phyloP scores from a whole-genome alignment of 179 eudicot species.

The Patellifolia procumbens region DNA sequence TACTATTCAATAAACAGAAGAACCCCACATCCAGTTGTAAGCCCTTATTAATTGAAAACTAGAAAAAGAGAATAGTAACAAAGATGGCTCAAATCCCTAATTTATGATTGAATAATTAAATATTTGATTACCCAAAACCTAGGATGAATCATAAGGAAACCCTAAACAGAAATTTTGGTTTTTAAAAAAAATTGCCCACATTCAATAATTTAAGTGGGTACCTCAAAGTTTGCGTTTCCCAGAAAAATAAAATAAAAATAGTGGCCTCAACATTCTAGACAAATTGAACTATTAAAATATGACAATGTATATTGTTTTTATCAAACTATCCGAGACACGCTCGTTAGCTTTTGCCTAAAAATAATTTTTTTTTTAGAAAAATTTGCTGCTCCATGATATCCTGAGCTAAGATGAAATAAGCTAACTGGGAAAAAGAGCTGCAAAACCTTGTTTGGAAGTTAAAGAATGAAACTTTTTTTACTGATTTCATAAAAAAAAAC shows the following conservation, averaged over 20 bases:
- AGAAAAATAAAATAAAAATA: neutral
- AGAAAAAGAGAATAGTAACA: neutral
- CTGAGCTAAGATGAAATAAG: neutral
- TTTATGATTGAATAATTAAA: neutral
- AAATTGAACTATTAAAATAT: neutral
- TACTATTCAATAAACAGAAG: neutral
- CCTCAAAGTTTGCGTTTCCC: neutral
- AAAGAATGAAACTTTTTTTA: neutral
- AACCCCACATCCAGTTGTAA: neutral
- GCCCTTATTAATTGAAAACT: neutral
- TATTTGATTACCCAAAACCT: neutral
- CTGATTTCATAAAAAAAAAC: neutral
- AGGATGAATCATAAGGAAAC: slow-evolving; percentile 18
- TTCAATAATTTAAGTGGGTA: neutral
- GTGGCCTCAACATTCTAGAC: neutral
- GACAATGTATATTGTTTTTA: neutral
- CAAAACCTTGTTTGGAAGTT: neutral
- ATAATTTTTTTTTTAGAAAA: neutral
- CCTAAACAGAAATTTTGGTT: too few relatives aligned
- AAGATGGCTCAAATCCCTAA: slow-evolving; percentile 22
- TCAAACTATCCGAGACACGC: too few relatives aligned
- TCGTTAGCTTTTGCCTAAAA: too few relatives aligned
- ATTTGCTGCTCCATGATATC: neutral
- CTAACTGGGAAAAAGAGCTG: neutral
- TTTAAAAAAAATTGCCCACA: neutral